These are phyloP conservation scores for Tricladium varicosporioides DNA, from an alignment of 2,329 filamentous ascomycete species.

Conservation along the genomic window DNA sequence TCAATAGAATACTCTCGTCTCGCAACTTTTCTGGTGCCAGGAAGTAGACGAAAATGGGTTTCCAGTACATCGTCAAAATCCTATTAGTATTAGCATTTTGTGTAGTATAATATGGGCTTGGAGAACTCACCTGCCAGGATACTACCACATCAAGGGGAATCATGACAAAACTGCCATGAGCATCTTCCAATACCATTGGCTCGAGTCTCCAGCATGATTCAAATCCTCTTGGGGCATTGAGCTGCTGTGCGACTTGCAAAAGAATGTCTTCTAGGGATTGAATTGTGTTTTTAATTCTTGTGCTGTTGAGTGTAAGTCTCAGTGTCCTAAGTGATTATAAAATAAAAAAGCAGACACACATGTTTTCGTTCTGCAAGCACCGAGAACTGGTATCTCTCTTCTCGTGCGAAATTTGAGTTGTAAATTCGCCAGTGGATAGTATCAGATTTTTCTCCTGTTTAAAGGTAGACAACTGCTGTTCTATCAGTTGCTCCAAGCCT, in stretches of 20 bases:
- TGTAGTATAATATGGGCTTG: no score
- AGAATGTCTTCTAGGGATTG: neutral
- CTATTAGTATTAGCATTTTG: no score
- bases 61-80: slow-evolving; percentile 2
- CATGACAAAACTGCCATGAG: neutral
- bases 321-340: neutral
- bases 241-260: neutral
- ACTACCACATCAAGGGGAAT: neutral
- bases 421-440: neutral
- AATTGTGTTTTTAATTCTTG: neutral
- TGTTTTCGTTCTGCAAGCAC: neutral
- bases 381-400: neutral
- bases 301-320: neutral
- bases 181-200: slow-evolving; percentile 2
- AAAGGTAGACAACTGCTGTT: neutral
- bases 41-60: neutral
- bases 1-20: slow-evolving; percentile 7
- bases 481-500: neutral
- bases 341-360: neutral
- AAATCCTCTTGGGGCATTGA: neutral
- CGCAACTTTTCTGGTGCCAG: slow-evolving; percentile 6
- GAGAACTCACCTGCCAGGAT: neutral
- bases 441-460: neutral
- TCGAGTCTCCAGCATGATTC: neutral
- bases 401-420: neutral